Evolutionary conservation across 2,329 filamentous ascomycete species (phyloP), one percentile per base, ranked within the genome.

Genomic region (Whalleya microplaca): DNA sequence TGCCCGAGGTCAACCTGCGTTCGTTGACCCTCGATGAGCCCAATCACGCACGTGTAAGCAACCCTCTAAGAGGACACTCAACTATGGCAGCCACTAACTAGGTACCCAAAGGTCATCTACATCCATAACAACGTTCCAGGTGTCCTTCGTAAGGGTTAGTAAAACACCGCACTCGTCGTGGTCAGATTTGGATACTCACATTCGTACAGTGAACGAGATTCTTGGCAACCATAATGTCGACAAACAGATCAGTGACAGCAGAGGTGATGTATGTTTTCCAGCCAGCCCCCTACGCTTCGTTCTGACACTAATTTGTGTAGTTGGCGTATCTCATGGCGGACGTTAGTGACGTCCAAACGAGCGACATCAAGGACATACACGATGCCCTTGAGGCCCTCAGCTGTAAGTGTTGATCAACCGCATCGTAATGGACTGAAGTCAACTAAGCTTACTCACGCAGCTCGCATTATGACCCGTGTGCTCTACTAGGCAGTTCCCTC

Each of bases 271-370:
- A 76, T 63, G 83, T 62, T 48, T 48, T 41, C 40, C n/a, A 27
- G 55, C 14, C 19, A 18, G 41, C 45, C 44, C 4, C 29, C 18
- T 21, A 16, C 52, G 27, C 8, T 14, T 48, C 9, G 16, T 41
- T 27, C 8, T 43, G 48, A 16, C 14, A 49, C 55, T 52, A 51
- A 58, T 55, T 45, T 51, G 5, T 54, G 14, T 65, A 88, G 82
- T 84, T 95, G 64, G 95, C 95, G 19, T 99, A 99, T 73, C 81
- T 99, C 61, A 97, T 99, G 93, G 95, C 95, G 7, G 95, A 99
- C 78, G 90, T 99, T 68, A 96, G 92, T 77, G 86, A 90, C 61
- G 92, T 98, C 66, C 86, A 89, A 69, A 83, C 85, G 48, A 81
- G 81, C 41, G 89, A 96, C 69, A 92, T 98, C 73, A 93, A 91